Conservation (phyloP, 352 stramenopile genomes). For the Blastocystis sp. region DNA sequence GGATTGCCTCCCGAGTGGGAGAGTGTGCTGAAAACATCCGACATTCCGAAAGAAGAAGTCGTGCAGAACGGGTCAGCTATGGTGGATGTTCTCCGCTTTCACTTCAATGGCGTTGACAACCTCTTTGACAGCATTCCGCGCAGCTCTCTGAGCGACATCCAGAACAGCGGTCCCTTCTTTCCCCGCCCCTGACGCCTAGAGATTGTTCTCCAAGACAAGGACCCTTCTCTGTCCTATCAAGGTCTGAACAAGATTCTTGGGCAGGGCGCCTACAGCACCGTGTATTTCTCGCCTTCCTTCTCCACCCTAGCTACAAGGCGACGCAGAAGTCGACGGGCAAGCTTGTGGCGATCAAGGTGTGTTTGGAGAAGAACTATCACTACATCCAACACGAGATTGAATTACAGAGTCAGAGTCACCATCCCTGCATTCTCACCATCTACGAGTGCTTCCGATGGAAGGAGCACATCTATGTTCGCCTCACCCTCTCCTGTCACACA, state of each 20-base stretch:
- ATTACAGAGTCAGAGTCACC: slow-evolving; percentile 74
- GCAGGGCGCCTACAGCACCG: slow-evolving; percentile 75
- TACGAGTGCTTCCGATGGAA: slow-evolving; percentile 73
- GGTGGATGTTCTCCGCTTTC: slow-evolving; percentile 76
- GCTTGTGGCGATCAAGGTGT: slow-evolving; percentile 74
- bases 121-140: slow-evolving; percentile 50
- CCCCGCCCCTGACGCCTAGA: slow-evolving; percentile 8
- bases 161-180: neutral
- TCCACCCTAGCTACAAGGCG: slow-evolving; percentile 65
- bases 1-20: slow-evolving; percentile 75
- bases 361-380: slow-evolving; percentile 72
- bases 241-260: slow-evolving; percentile 71
- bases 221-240: slow-evolving; percentile 54
- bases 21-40: slow-evolving; percentile 74
- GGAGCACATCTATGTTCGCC: slow-evolving; percentile 71
- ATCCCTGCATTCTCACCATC: slow-evolving; percentile 76
- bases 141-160: neutral
- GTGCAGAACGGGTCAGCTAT: slow-evolving; percentile 75
- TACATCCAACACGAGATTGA: slow-evolving; percentile 77
- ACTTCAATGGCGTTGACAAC: slow-evolving; percentile 73
- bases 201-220: slow-evolving; percentile 70
- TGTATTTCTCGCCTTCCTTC: slow-evolving; percentile 71
- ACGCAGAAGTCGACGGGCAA: slow-evolving; percentile 73
- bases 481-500: neutral
- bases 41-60: slow-evolving; percentile 76